Base-by-base conservation (phyloP, 2,329 filamentous ascomycete genomes). In the Botryotinia calthae region DNA sequence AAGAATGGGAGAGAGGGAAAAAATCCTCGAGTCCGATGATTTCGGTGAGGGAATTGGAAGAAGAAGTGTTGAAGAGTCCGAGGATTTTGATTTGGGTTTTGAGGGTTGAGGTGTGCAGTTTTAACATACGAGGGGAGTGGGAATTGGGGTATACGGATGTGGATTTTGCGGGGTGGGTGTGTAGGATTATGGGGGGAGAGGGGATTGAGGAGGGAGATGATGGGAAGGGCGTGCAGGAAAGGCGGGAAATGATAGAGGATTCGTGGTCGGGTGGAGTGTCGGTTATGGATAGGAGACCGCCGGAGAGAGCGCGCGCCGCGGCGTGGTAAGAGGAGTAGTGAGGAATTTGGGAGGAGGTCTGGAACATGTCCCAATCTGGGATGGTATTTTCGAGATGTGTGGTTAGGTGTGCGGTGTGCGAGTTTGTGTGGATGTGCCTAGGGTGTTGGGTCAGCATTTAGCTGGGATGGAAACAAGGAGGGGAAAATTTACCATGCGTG, bases 221-320 rank as follows among this genome's bases (percentile, higher is more conserved):
- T 16, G 12, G 2, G 31, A 48, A 48, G 22, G 56, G 28, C 1
- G 28, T 6, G 28, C 56, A 44, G 34, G 18, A 28, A 37, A 68
- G 48, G 2, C 20, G n/a, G 51, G 70, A 71, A 18, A 75, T 62
- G 8, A 75, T 46, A 0, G 16, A 48, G 0, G 58, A 28, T 22
- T 76, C 51, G 42, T 75, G 75, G 4, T 75, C 40, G 3, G 51
- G 31, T 16, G 75, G 74, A 16, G 34, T 62, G 16, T 76, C 75
- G 16, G 75, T 75, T 56, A 76, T 71, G 70, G 72, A 74, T n/a
- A 75, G 71, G 18, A 74, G 72, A 16, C 73, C 71, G 2, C 74
- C 74, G 12, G 73, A 74, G 42, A 75, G 69, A 61, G 64, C 65
- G 28, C 74, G 68, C 4, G 73, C 71, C 8, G 74, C 73, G 8